Percentiles rank a stretch among this genome's conserved stretches.
These are phyloP conservation scores for Yarrowia hollandica DNA, from an alignment of 805 yeast genomes.

Conservation along the genomic window DNA sequence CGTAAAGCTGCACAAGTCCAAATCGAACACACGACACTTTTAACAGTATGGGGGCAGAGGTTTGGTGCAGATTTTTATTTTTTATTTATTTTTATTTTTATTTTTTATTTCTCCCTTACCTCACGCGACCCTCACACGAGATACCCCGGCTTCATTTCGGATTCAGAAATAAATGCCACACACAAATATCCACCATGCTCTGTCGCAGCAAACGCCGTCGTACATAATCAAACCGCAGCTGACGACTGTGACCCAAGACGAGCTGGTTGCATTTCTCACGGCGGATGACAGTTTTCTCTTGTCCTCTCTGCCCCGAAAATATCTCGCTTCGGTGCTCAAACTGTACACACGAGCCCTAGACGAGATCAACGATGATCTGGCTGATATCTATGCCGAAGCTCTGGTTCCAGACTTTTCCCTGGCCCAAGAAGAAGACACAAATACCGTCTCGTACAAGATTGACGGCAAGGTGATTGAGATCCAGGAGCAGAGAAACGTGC, in stretches of 20 bases:
- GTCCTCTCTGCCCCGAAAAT: neutral
- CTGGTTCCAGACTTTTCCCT: neutral
- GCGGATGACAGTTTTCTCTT: conserved; percentile 2
- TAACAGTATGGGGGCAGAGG: too few relatives aligned
- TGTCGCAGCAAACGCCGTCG: conserved; percentile 25
- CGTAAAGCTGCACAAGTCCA: too few relatives aligned
- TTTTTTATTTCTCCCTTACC: too few relatives aligned
- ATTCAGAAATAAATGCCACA: neutral
- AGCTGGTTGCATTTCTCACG: neutral
- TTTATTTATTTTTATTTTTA: neutral
- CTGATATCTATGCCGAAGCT: conserved; percentile 24
- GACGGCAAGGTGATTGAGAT: conserved; percentile 30
- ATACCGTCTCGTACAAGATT: conserved; percentile 5
- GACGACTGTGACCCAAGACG: neutral
- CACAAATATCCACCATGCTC: conserved; percentile 6
- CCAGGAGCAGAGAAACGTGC: conserved; percentile 35
- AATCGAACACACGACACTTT: neutral
- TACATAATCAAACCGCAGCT: conserved; percentile 21
- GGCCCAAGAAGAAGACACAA: neutral
- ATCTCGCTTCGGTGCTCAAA: conserved; percentile 9
- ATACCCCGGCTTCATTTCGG: too few relatives aligned
- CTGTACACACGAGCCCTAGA: neutral
- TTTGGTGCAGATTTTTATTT: neutral
- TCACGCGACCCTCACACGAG: too few relatives aligned
- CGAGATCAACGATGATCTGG: conserved; percentile 13